Conservation (phyloP, 2,329 filamentous ascomycete species). For the Coniochaeta ligniaria region DNA sequence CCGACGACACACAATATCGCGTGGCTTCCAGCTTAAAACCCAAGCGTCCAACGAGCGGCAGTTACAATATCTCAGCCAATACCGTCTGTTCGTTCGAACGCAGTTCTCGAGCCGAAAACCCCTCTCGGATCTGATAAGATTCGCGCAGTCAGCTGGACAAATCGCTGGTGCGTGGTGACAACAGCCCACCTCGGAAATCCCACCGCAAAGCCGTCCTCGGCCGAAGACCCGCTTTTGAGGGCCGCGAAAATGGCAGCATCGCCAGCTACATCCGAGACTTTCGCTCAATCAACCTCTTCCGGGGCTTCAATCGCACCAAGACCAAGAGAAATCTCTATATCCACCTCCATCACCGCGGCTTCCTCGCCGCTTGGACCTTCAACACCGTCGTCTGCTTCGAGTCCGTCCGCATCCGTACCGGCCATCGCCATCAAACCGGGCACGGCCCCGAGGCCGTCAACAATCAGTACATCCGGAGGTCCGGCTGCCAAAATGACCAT, state of each 20-base stretch:
- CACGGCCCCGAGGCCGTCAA: constrained; percentile 8
- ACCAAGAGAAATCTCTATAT: not conserved
- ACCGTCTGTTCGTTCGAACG: not conserved
- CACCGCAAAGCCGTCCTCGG: not conserved
- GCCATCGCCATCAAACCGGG: constrained; percentile 18
- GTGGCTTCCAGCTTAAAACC: not conserved
- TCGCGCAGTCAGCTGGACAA: not conserved
- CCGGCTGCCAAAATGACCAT: constrained; percentile 37
- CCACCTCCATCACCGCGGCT: constrained; percentile 7
- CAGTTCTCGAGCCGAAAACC: not conserved
- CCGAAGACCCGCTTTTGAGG: not conserved
- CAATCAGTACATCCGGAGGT: constrained; percentile 6
- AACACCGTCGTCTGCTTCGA: constrained; percentile 10
- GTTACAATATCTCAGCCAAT: not conserved
- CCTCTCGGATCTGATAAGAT: not conserved
- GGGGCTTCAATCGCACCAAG: not conserved
- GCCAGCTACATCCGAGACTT: not conserved
- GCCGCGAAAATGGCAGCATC: constrained; percentile 1
- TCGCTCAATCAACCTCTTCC: not conserved
- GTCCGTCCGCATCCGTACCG: constrained; percentile 9
- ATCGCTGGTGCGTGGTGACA: not conserved
- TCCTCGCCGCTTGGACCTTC: constrained; percentile 11
- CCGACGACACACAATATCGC: not conserved
- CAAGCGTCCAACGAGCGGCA: not conserved
- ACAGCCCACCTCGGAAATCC: not conserved